Evolutionary conservation across 108 stramenopile species (phyloP).

Genomic region (Pseudonitzschia multistriata): DNA sequence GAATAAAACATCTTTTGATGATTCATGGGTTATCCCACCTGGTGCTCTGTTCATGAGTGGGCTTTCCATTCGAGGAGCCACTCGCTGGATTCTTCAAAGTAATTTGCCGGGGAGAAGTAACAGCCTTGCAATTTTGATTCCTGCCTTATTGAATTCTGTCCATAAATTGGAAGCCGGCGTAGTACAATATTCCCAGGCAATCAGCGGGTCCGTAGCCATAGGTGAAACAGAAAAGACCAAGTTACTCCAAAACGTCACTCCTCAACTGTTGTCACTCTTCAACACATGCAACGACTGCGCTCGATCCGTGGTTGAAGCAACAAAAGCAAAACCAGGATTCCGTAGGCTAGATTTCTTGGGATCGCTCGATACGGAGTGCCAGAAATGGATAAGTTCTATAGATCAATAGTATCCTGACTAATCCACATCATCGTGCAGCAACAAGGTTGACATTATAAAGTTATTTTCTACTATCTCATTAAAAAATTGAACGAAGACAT

Average conservation of each 20-base stretch:
- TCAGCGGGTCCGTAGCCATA: neutral
- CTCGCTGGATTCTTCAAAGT: conserved; percentile 25
- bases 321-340: conserved; percentile 4
- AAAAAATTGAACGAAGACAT: too few species aligned
- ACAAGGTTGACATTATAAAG: too few species aligned
- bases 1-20: neutral
- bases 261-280: conserved; percentile 21
- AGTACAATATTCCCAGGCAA: conserved; percentile 15
- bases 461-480: too few species aligned
- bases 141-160: conserved; percentile 30
- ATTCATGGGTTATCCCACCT: conserved; percentile 45
- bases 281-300: conserved; percentile 1
- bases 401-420: neutral
- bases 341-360: conserved; percentile 2
- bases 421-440: neutral
- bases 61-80: conserved; percentile 33
- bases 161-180: conserved; percentile 29
- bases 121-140: conserved; percentile 35
- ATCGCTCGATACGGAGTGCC: conserved; percentile 5
- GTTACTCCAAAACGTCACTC: conserved; percentile 3
- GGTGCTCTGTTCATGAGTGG: conserved; percentile 28
- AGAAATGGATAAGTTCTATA: neutral
- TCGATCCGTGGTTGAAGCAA: conserved; percentile 7
- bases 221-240: neutral
- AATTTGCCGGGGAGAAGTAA: conserved; percentile 15